Evolutionary conservation across 1,284 basidiomycete genomes (phyloP).

Genomic region (Marasmius oreades): DNA sequence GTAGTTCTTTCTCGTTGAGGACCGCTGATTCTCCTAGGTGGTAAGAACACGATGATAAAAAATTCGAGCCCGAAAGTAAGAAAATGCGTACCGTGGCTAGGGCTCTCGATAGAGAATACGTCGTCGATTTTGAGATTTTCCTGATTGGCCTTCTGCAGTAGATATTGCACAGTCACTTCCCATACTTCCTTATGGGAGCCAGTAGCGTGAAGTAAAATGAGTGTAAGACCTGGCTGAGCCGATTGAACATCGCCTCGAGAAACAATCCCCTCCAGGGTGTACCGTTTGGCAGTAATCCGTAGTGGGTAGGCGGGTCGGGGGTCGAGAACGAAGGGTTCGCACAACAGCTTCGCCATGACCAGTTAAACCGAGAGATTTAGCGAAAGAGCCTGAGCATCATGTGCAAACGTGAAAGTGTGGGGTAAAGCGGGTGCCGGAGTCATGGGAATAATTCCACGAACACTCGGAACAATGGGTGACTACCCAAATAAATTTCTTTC

Average conservation of each 20-base stretch:
- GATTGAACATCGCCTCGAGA: not conserved
- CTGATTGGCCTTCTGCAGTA: not conserved
- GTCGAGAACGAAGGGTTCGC: not conserved
- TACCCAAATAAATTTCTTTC: too few relatives aligned
- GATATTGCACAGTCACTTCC: constrained; percentile 1
- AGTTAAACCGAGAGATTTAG: not conserved
- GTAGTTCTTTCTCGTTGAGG: constrained; percentile 10
- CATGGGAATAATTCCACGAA: too few relatives aligned
- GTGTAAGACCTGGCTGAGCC: not conserved
- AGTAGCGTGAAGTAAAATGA: constrained; percentile 7
- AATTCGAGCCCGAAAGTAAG: not conserved
- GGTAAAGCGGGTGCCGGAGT: too few relatives aligned
- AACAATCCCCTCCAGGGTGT: not conserved
- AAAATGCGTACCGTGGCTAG: constrained; percentile 9
- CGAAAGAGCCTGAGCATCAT: too few relatives aligned
- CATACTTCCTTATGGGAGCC: constrained; percentile 6
- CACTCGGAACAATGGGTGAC: too few relatives aligned
- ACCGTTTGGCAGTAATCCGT: not conserved
- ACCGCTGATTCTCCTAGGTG: constrained; percentile 7
- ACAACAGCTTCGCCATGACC: not conserved
- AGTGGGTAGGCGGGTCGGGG: not conserved
- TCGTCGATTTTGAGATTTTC: constrained; percentile 10
- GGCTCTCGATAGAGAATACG: constrained; percentile 15
- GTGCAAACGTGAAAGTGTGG: too few relatives aligned
- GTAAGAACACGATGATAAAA: too few relatives aligned